phyloP scores from a whole-genome alignment of 495 filamentous ascomycete species.

The Neurospora sp. region DNA sequence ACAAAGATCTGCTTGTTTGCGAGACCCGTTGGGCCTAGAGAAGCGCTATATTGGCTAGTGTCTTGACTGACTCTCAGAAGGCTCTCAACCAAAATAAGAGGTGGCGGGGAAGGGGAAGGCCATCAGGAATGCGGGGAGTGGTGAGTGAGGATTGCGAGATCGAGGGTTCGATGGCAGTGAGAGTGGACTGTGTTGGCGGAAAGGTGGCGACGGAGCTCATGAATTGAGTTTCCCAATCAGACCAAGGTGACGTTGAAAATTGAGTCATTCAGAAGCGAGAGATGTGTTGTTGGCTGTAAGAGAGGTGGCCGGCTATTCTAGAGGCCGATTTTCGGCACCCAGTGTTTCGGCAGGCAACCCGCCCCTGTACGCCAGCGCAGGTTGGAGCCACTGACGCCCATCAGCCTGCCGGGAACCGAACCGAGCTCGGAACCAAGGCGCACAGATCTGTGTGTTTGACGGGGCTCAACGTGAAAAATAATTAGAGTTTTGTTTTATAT shows the following conservation, averaged over 20 bases:
- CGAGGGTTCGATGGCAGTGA: background rate
- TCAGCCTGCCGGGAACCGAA: background rate
- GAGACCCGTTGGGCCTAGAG: background rate
- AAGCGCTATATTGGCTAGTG: background rate
- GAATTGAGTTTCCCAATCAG: background rate
- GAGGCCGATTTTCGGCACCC: background rate
- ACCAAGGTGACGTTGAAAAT: background rate
- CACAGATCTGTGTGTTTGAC: background rate
- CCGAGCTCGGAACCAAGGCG: background rate
- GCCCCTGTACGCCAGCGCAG: background rate
- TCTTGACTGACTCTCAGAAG: background rate
- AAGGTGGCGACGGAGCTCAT: background rate
- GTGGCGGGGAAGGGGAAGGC: background rate
- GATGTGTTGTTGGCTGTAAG: background rate
- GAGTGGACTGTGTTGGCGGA: background rate
- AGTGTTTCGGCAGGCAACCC: background rate
- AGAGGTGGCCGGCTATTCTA: background rate
- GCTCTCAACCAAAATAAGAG: background rate
- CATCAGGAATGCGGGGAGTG: background rate
- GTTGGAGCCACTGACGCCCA: background rate
- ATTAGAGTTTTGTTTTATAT: background rate
- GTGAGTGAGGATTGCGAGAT: background rate
- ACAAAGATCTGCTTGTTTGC: background rate
- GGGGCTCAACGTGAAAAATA: background rate
- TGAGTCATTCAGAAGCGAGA: background rate